Percentiles rank a stretch among this genome's conserved stretches.
phyloP scores from a whole-genome alignment of 1,284 basidiomycete genomes.

The Austroboletus olivaceoglutinosus region DNA sequence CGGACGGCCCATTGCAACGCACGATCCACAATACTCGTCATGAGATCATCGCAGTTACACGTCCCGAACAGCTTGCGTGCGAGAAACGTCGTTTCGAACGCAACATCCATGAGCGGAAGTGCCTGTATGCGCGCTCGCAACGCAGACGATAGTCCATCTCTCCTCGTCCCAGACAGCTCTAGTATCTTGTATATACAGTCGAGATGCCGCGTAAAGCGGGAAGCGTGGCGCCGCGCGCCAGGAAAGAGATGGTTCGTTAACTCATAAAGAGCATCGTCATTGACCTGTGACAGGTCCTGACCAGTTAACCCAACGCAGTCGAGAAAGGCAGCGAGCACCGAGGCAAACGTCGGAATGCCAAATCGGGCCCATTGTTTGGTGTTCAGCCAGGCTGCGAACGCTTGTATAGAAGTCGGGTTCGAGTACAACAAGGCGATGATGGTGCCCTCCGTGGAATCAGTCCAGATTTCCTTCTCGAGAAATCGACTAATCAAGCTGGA shows the following conservation, averaged over 20 bases:
- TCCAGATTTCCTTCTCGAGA: conserved; percentile 42
- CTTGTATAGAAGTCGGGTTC: conserved; percentile 16
- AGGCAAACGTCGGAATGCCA: conserved; percentile 4
- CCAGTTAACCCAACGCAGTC: conserved; percentile 15
- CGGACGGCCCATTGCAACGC: conserved; percentile 51
- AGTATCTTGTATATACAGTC: conserved; percentile 23
- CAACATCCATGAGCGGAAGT: conserved; percentile 14
- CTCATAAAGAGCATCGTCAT: conserved; percentile 11
- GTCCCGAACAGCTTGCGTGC: conserved; percentile 24
- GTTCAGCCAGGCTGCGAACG: conserved; percentile 34
- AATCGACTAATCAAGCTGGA: conserved; percentile 32
- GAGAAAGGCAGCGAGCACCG: conserved; percentile 24
- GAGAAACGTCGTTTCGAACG: conserved; percentile 31
- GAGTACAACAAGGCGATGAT: conserved; percentile 45
- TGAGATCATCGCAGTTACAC: conserved; percentile 25
- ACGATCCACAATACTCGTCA: conserved; percentile 41
- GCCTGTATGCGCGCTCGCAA: conserved; percentile 18
- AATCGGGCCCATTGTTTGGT: conserved; percentile 19
- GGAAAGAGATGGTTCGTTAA: conserved; percentile 20
- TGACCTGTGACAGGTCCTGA: conserved; percentile 19
- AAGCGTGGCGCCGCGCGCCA: background rate
- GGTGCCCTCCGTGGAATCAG: conserved; percentile 39
- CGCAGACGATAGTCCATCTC: conserved; percentile 9
- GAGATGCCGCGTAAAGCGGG: conserved; percentile 1
- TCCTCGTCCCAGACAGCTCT: conserved; percentile 11